A percentile compares a stretch with the other conserved stretches of the same genome.
These are phyloP conservation scores for Ilex paraguariensis DNA, from an alignment of 305 asterid genomes.

Conservation along the genomic window DNA sequence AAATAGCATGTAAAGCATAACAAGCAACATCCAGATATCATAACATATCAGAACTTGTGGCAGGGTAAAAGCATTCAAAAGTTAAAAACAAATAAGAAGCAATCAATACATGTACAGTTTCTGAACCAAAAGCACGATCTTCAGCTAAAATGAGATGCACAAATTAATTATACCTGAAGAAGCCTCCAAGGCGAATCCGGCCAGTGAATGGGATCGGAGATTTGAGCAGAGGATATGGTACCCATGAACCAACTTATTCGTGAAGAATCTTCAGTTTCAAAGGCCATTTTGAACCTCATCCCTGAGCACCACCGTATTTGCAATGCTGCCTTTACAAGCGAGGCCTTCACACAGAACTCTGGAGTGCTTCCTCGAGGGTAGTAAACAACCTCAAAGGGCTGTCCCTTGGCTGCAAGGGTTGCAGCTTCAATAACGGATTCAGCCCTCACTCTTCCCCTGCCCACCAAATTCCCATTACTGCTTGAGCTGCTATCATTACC, in stretches of 20 bases:
- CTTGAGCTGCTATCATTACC: slow-evolving; percentile 9
- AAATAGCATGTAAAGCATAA: too few relatives aligned
- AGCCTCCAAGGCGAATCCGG: slow-evolving; percentile 95
- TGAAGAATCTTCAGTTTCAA: slow-evolving; percentile 87
- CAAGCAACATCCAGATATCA: too few relatives aligned
- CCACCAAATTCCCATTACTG: slow-evolving; percentile 16
- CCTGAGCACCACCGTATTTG: slow-evolving; percentile 72
- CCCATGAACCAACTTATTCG: slow-evolving; percentile 95
- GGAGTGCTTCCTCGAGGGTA: slow-evolving; percentile 90
- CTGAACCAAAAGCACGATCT: too few relatives aligned
- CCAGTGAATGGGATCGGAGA: slow-evolving; percentile 76
- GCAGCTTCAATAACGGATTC: slow-evolving; percentile 73
- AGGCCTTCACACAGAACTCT: slow-evolving; percentile 75
- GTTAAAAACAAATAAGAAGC: too few relatives aligned
- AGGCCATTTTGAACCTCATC: slow-evolving; percentile 86
- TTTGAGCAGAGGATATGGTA: slow-evolving; percentile 61
- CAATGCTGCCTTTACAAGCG: slow-evolving; percentile 55
- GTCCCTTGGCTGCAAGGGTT: slow-evolving; percentile 54
- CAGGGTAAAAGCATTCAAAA: too few relatives aligned
- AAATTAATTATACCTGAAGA: slow-evolving; percentile 51
- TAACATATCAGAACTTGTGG: too few relatives aligned
- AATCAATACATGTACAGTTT: too few relatives aligned
- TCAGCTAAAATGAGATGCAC: slow-evolving; percentile 3
- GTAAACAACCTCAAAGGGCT: slow-evolving; percentile 69
- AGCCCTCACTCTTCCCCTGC: slow-evolving; percentile 45